Conservation (phyloP, 2,329 filamentous ascomycete species). For the Colletotrichum lini region DNA sequence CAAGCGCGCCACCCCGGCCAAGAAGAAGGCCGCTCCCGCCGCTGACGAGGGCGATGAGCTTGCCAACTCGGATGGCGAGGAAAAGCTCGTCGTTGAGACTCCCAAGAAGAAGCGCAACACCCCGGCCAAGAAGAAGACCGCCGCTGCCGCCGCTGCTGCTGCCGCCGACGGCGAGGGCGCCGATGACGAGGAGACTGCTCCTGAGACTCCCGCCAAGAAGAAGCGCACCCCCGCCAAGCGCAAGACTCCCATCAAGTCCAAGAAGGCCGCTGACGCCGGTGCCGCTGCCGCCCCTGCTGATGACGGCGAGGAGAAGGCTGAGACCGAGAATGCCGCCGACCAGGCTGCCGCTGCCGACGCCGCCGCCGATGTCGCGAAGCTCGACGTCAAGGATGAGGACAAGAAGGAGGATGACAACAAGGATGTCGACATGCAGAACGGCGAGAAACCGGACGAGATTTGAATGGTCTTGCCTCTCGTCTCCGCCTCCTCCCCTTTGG, state of each 20-base stretch:
- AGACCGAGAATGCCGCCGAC: conserved; percentile 25
- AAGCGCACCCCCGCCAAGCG: conserved; percentile 27
- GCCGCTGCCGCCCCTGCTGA: neutral
- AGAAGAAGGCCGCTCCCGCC: conserved; percentile 24
- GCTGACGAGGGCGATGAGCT: conserved; percentile 10
- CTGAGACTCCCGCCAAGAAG: conserved; percentile 39
- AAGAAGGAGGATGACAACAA: conserved; percentile 10
- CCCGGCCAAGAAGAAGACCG: conserved; percentile 22
- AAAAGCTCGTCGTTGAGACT: conserved; percentile 35
- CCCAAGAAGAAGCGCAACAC: conserved; percentile 34
- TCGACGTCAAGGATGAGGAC: conserved; percentile 23
- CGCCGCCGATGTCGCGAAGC: conserved; percentile 33
- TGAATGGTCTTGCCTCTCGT: neutral
- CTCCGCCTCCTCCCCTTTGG: neutral
- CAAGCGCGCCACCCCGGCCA: conserved; percentile 13
- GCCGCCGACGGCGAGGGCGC: conserved; percentile 12
- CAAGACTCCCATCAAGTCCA: conserved; percentile 20
- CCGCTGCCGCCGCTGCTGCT: neutral
- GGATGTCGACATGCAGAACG: conserved; percentile 25
- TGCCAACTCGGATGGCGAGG: conserved; percentile 15
- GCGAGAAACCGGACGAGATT: conserved; percentile 15
- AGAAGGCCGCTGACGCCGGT: conserved; percentile 16
- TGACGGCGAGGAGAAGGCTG: conserved; percentile 20
- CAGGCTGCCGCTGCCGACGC: conserved; percentile 27
- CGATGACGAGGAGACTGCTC: conserved; percentile 2